Base-by-base conservation (phyloP, 768 basidiomycete species). In the Boletus eberwhitei region DNA sequence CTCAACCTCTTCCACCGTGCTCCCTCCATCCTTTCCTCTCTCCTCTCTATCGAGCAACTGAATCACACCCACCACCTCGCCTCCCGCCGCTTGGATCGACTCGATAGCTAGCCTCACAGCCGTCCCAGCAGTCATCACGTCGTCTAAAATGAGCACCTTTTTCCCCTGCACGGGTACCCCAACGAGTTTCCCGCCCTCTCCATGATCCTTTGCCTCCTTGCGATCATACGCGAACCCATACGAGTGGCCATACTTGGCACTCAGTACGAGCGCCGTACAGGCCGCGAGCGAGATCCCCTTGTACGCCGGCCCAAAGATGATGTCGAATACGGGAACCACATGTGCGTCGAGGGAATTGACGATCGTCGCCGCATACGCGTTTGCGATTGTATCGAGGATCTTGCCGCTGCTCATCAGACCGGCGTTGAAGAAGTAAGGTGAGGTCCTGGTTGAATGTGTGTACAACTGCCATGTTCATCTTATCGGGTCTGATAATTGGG, bases 361-460 rank as follows among this genome's bases (percentile, higher is more conserved):
- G 65, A 98, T 90, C 13, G 90, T 87, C 2, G 85, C 73, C 3
- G 96, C 92, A 62, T 95, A 98, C 5, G 94, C 91, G 4, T 80
- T 75, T 9, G 93, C 85, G 43, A 96, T 75, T 3, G 85, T 78
- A 34, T 86, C 73, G 44, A 98, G 83, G 37, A 96, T 84, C 1
- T 87, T 82, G 0, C 94, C 93, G 2, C 87, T 85, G 68, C 85
- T 90, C 60, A 99, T 79, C 21, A 93, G 80, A 12, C 92, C 92
- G 2, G 94, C 93, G 65, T 98, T 98, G 79, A 98, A 94, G 72
- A 98, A 99, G 74, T 98, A 98, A 2, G 96, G 97, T 8, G 96
- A 99, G 50, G 80, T 74, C 38, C 92, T 91, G 71, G 41, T 37
- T 35, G 44, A 8, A 48, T 13, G 48, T 38, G 35, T 43, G 2